phyloP scores from a whole-genome alignment of 129 eudicot genomes.

The Escallonia herrerae region DNA sequence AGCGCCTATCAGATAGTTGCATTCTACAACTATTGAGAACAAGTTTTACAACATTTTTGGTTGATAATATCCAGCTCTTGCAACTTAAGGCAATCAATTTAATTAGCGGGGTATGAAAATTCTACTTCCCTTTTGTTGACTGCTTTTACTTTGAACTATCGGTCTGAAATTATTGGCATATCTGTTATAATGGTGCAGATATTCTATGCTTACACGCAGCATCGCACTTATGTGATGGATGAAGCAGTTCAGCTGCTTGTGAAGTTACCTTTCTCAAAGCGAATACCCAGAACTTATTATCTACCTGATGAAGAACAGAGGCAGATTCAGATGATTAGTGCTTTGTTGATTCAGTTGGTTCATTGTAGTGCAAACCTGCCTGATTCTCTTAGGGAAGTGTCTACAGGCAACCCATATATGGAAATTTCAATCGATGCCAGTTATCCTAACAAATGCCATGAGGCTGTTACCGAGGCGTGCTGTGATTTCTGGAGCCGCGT shows the following conservation, averaged over 20 bases:
- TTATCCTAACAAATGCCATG: constrained; percentile 69
- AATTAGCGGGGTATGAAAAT: constrained; percentile 69
- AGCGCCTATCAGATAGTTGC: constrained; percentile 91
- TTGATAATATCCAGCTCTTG: constrained; percentile 85
- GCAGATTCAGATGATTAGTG: constrained; percentile 86
- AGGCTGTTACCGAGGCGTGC: constrained; percentile 85
- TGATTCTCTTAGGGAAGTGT: constrained; percentile 56
- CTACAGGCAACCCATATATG: constrained; percentile 35
- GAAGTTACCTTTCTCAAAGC: constrained; percentile 76
- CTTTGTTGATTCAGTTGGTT: constrained; percentile 77
- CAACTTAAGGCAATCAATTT: constrained; percentile 88
- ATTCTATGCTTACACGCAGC: constrained; percentile 70
- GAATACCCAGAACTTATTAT: constrained; percentile 73
- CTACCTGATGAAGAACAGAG: constrained; percentile 96
- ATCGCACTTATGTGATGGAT: constrained; percentile 80
- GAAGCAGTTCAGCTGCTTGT: constrained; percentile 72
- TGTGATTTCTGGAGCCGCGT: constrained; percentile 90
- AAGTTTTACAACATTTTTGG: constrained; percentile 77
- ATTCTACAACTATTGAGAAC: constrained; percentile 80
- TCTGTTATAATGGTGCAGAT: constrained; percentile 45
- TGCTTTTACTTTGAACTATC: constrained; percentile 4
- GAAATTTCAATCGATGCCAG: constrained; percentile 61
- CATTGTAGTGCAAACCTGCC: constrained; percentile 95
- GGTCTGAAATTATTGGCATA: constrained; percentile 5
- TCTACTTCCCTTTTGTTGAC: constrained; percentile 11